A percentile compares a stretch with the other conserved stretches of the same genome.
Evolutionary conservation across 2,329 filamentous ascomycete genomes (phyloP).

Genomic region (Pseudogymnoascus sp.): DNA sequence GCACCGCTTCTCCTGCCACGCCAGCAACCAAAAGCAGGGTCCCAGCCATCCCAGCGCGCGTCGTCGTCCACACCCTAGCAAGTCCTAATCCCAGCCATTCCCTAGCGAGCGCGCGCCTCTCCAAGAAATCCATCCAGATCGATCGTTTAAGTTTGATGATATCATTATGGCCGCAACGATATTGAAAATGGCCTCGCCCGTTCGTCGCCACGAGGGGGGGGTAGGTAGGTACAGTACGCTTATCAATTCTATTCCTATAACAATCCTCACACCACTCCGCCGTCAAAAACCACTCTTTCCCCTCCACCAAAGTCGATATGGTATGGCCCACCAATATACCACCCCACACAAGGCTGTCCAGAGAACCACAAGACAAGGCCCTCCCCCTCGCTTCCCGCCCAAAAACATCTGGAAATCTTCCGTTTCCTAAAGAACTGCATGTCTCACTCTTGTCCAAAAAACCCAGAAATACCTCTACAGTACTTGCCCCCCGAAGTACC

Average conservation of each 20-base stretch:
- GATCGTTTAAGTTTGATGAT: background rate
- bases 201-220: too few relatives aligned
- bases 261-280: background rate
- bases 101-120: too few relatives aligned
- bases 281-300: background rate
- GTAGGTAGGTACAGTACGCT: background rate
- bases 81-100: background rate
- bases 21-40: background rate
- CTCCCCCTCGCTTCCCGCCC: background rate
- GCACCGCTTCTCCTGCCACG: background rate
- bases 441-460: too few relatives aligned
- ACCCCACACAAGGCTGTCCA: background rate
- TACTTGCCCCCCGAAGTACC: background rate
- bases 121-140: background rate
- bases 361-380: background rate
- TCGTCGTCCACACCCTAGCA: background rate
- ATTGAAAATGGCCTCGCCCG: background rate
- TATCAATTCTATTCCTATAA: background rate
- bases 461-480: background rate
- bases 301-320: background rate
- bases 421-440: background rate
- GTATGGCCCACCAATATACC: too few relatives aligned
- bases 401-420: constrained; percentile 1
- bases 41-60: background rate
- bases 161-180: background rate